Conservation (phyloP, 768 basidiomycete genomes). For the Pleurotus djamor region DNA sequence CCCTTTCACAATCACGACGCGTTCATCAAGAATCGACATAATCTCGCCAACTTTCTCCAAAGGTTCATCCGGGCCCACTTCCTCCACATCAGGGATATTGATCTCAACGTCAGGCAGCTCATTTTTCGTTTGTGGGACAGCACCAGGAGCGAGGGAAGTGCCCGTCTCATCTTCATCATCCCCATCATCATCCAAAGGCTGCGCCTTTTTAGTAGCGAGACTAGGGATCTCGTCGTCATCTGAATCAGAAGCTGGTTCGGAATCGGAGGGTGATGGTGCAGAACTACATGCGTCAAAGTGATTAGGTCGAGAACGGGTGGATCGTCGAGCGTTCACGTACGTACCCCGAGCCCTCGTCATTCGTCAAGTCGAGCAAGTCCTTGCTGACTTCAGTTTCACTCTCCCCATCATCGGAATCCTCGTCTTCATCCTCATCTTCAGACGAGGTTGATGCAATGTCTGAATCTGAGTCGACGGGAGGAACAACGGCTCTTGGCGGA, state of each 20-base stretch:
- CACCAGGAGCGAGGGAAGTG: slow-evolving; percentile 29
- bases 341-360: neutral
- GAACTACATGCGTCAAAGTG: neutral
- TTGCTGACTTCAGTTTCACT: slow-evolving; percentile 33
- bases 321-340: neutral
- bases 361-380: neutral
- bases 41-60: slow-evolving; percentile 80
- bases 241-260: slow-evolving; percentile 37
- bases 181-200: slow-evolving; percentile 26
- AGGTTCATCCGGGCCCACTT: slow-evolving; percentile 60
- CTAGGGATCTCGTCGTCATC: slow-evolving; percentile 34
- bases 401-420: slow-evolving; percentile 58
- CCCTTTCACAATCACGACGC: slow-evolving; percentile 74
- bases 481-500: slow-evolving; percentile 7
- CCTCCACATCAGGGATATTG: slow-evolving; percentile 57
- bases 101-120: slow-evolving; percentile 63
- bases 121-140: slow-evolving; percentile 66
- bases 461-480: slow-evolving; percentile 51
- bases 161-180: slow-evolving; percentile 60
- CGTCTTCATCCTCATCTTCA: slow-evolving; percentile 52
- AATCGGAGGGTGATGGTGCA: slow-evolving; percentile 26
- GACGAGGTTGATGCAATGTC: slow-evolving; percentile 25
- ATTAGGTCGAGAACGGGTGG: neutral
- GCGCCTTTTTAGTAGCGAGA: slow-evolving; percentile 12
- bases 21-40: slow-evolving; percentile 63